Conservation (phyloP, 2,329 filamentous ascomycete species). For the Plenodomus tracheiphilus region DNA sequence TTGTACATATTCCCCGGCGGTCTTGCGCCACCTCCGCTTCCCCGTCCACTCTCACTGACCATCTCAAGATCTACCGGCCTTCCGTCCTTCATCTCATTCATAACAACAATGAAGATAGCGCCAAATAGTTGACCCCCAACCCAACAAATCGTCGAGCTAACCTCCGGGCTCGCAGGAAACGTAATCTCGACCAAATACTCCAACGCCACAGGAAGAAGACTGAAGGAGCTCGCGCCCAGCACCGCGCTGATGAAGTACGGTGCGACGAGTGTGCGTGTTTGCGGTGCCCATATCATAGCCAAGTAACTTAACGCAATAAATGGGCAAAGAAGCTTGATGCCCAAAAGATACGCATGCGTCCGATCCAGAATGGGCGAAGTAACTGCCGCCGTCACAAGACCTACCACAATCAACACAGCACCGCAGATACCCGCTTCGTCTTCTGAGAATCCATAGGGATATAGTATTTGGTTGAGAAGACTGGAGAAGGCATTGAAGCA, state of each 20-base stretch:
- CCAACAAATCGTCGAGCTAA: conserved; percentile 85
- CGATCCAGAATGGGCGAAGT: conserved; percentile 81
- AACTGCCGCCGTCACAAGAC: conserved; percentile 76
- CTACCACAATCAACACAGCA: conserved; percentile 85
- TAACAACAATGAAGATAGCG: conserved; percentile 80
- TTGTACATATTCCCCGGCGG: conserved; percentile 74
- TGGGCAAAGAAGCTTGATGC: conserved; percentile 75
- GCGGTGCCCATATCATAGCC: conserved; percentile 78
- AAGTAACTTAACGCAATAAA: conserved; percentile 75
- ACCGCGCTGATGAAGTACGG: conserved; percentile 76
- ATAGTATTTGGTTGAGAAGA: conserved; percentile 85
- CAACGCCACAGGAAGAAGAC: conserved; percentile 78
- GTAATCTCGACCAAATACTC: conserved; percentile 88
- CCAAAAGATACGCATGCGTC: conserved; percentile 75
- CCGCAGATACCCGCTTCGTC: conserved; percentile 87
- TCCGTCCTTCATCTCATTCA: conserved; percentile 68
- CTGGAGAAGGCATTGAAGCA: conserved; percentile 93
- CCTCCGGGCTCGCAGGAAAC: conserved; percentile 82
- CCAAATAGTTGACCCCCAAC: conserved; percentile 83
- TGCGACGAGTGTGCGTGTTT: conserved; percentile 62
- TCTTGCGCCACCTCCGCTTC: conserved; percentile 16
- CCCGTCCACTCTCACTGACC: conserved; percentile 32
- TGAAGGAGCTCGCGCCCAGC: conserved; percentile 79
- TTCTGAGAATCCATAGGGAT: conserved; percentile 82
- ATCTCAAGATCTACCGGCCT: conserved; percentile 30